phyloP scores from a whole-genome alignment of 1,284 basidiomycete genomes.

The Farysia itapuensis region DNA sequence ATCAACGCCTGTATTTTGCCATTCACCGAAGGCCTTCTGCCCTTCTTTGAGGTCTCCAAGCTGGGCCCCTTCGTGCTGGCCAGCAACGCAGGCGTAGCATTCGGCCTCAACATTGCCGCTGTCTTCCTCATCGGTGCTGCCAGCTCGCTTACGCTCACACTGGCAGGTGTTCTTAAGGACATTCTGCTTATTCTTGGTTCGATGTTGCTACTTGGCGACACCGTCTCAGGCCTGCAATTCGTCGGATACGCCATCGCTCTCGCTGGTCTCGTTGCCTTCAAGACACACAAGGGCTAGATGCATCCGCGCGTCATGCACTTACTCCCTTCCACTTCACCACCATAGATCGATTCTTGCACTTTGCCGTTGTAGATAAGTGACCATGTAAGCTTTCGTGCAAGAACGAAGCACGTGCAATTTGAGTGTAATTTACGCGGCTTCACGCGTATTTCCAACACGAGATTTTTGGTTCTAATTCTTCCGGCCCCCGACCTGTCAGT shows the following conservation, averaged over 20 bases:
- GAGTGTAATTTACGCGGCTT: too few species aligned
- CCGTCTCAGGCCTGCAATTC: conserved; percentile 80
- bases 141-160: conserved; percentile 82
- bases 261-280: conserved; percentile 77
- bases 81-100: conserved; percentile 83
- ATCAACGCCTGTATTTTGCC: conserved; percentile 83
- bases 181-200: conserved; percentile 89
- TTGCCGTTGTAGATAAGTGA: too few species aligned
- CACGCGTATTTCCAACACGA: too few species aligned
- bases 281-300: conserved; percentile 70
- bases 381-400: too few species aligned
- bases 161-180: conserved; percentile 92
- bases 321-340: too few species aligned
- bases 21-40: conserved; percentile 84
- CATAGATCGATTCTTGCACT: too few species aligned
- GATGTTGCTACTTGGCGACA: conserved; percentile 77
- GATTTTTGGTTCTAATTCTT: too few species aligned
- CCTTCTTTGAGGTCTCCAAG: conserved; percentile 74
- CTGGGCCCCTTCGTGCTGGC: conserved; percentile 78
- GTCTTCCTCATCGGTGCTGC: conserved; percentile 91
- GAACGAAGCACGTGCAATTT: too few species aligned
- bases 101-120: conserved; percentile 86
- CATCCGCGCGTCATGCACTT: too few species aligned
- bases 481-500: too few species aligned
- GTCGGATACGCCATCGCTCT: conserved; percentile 84